Percentiles rank a stretch among this genome's conserved stretches.
These are phyloP conservation scores for Penicillium mononematosum DNA, from an alignment of 495 filamentous ascomycete genomes.

Conservation along the genomic window DNA sequence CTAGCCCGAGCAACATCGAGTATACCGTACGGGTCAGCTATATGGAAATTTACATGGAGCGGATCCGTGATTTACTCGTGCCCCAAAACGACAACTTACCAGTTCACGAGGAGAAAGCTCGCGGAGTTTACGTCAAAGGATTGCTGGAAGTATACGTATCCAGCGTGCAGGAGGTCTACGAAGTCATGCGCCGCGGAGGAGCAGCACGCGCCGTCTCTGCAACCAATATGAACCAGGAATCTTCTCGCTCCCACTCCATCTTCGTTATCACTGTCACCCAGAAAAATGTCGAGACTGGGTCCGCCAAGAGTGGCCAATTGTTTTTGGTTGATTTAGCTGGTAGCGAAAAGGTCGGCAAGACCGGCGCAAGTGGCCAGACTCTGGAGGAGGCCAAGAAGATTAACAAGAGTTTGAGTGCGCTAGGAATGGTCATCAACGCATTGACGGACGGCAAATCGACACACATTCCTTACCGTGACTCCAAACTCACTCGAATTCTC, in stretches of 20 bases:
- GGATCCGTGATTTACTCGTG: slow-evolving; percentile 86
- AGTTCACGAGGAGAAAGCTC: slow-evolving; percentile 93
- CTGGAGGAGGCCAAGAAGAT: slow-evolving; percentile 99
- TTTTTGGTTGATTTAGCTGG: slow-evolving; percentile 97
- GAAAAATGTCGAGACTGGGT: slow-evolving; percentile 97
- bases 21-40: slow-evolving; percentile 97
- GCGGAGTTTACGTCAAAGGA: slow-evolving; percentile 96
- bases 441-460: slow-evolving; percentile 98
- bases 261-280: slow-evolving; percentile 97
- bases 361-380: slow-evolving; percentile 94
- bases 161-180: slow-evolving; percentile 92
- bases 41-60: slow-evolving; percentile 99
- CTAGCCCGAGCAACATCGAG: slow-evolving; percentile 89
- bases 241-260: slow-evolving; percentile 96
- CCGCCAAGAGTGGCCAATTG: slow-evolving; percentile 91
- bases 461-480: slow-evolving; percentile 95
- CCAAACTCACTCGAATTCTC: slow-evolving; percentile 93
- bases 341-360: slow-evolving; percentile 98
- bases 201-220: slow-evolving; percentile 85
- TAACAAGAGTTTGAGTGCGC: slow-evolving; percentile 96
- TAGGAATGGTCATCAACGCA: slow-evolving; percentile 98
- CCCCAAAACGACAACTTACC: slow-evolving; percentile 95
- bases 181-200: slow-evolving; percentile 94
- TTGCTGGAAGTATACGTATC: slow-evolving; percentile 93
- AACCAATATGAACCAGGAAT: slow-evolving; percentile 99